A percentile compares a stretch with the other conserved stretches of the same genome.
These are phyloP conservation scores for Aspergillus ustus DNA, from an alignment of 2,329 filamentous ascomycete genomes.

Conservation along the genomic window DNA sequence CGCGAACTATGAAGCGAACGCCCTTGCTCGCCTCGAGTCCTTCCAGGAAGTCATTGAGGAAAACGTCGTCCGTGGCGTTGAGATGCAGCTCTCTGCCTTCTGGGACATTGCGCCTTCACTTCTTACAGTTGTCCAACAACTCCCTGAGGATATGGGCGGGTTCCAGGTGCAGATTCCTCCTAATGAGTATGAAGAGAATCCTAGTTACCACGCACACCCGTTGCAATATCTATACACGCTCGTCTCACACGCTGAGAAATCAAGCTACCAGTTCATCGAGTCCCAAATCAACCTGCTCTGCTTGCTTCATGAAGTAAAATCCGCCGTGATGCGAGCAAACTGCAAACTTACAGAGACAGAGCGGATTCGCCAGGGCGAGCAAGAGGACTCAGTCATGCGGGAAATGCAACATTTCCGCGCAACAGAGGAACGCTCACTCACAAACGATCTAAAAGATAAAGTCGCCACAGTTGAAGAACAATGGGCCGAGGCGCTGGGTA, in stretches of 20 bases:
- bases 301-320: constrained; percentile 86
- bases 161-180: constrained; percentile 79
- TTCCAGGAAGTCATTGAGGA: constrained; percentile 80
- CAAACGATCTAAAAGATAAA: constrained; percentile 89
- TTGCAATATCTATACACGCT: constrained; percentile 89
- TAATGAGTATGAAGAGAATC: constrained; percentile 83
- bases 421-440: constrained; percentile 73
- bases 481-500: constrained; percentile 86
- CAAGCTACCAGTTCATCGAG: constrained; percentile 96
- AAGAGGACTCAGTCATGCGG: constrained; percentile 46
- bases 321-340: constrained; percentile 72
- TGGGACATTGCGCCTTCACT: constrained; percentile 96
- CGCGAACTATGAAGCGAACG: constrained; percentile 71
- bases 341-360: constrained; percentile 71
- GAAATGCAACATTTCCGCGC: constrained; percentile 63
- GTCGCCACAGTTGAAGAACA: constrained; percentile 88
- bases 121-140: constrained; percentile 75
- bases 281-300: constrained; percentile 89
- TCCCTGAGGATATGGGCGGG: constrained; percentile 61
- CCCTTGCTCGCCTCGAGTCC: constrained; percentile 72
- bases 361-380: constrained; percentile 52
- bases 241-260: constrained; percentile 85
- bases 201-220: constrained; percentile 77
- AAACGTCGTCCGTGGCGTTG: constrained; percentile 85
- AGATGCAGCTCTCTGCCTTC: constrained; percentile 89